Evolutionary conservation across 148 eudicot genomes (phyloP).

Genomic region (Silene latifolia): DNA sequence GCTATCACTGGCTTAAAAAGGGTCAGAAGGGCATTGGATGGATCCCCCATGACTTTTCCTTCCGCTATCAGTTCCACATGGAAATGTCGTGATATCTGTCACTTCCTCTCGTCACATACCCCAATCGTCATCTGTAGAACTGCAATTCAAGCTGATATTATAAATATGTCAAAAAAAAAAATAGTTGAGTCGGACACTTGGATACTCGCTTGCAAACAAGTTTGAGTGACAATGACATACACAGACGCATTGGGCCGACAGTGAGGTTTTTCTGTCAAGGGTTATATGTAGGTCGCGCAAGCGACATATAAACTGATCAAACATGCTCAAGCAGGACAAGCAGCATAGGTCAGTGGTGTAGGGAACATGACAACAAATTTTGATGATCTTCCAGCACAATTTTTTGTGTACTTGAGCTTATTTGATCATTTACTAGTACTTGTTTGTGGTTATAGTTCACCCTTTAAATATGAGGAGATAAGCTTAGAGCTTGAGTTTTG

Average conservation of each 20-base stretch:
- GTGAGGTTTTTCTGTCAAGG: background rate
- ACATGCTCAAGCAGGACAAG: background rate
- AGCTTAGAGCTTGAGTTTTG: constrained; percentile 20
- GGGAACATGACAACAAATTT: constrained; percentile 9
- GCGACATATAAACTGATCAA: background rate
- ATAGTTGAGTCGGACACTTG: constrained; percentile 2
- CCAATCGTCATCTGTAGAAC: too few species aligned
- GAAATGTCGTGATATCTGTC: constrained; percentile 32
- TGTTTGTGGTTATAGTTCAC: constrained; percentile 23
- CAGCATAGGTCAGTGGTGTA: background rate
- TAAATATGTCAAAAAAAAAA: too few species aligned
- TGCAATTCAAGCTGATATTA: too few species aligned
- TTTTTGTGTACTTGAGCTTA: constrained; percentile 13
- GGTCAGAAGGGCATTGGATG: constrained; percentile 51
- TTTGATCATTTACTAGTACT: constrained; percentile 7
- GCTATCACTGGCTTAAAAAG: constrained; percentile 21
- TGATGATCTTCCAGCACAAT: background rate
- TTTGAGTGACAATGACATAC: background rate
- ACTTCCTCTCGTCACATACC: too few species aligned
- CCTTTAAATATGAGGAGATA: constrained; percentile 14
- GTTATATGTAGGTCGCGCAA: background rate
- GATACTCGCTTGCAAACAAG: background rate
- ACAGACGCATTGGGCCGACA: background rate
- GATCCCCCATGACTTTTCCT: constrained; percentile 64
- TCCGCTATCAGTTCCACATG: constrained; percentile 56